phyloP scores from a whole-genome alignment of 2,329 filamentous ascomycete genomes.

The Raffaelea albimanens region DNA sequence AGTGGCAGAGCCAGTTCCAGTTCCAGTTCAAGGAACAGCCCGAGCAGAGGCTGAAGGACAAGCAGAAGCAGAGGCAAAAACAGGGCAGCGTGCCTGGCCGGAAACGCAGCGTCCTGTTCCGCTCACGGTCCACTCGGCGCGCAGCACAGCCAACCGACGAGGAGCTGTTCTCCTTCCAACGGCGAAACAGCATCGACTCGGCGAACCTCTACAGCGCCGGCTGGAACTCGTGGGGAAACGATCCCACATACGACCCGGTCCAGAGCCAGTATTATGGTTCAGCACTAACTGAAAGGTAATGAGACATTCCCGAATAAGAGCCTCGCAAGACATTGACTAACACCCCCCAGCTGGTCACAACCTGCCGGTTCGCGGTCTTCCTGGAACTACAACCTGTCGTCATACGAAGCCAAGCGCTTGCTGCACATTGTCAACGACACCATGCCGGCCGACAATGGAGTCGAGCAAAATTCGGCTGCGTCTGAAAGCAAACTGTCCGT shows the following conservation, averaged over 20 bases:
- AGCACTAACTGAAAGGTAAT: slow-evolving; percentile 18
- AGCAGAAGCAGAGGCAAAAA: background rate
- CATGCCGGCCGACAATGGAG: slow-evolving; percentile 19
- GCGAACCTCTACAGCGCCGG: slow-evolving; percentile 10
- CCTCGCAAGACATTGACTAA: too few relatives aligned
- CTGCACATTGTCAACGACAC: slow-evolving; percentile 28
- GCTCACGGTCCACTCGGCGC: slow-evolving; percentile 24
- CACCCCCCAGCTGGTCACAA: slow-evolving; percentile 19
- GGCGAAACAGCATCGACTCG: slow-evolving; percentile 21
- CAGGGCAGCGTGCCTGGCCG: slow-evolving; percentile 1
- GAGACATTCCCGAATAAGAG: too few relatives aligned
- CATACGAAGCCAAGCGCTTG: slow-evolving; percentile 35
- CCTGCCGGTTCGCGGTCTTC: slow-evolving; percentile 25
- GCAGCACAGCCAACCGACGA: slow-evolving; percentile 12
- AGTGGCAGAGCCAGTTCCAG: background rate
- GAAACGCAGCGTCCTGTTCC: slow-evolving; percentile 21
- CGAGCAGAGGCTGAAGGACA: background rate
- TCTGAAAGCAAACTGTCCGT: slow-evolving; percentile 25
- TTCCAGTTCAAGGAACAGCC: background rate
- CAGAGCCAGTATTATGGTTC: slow-evolving; percentile 18
- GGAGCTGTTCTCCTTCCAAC: slow-evolving; percentile 10
- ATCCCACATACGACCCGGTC: slow-evolving; percentile 21
- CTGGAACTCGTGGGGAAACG: slow-evolving; percentile 1
- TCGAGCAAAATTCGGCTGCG: slow-evolving; percentile 22
- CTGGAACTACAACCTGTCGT: slow-evolving; percentile 32